Evolutionary conservation across 148 eudicot species (phyloP), one percentile per base, ranked within the genome.

Genomic region (Arbutus unedo): DNA sequence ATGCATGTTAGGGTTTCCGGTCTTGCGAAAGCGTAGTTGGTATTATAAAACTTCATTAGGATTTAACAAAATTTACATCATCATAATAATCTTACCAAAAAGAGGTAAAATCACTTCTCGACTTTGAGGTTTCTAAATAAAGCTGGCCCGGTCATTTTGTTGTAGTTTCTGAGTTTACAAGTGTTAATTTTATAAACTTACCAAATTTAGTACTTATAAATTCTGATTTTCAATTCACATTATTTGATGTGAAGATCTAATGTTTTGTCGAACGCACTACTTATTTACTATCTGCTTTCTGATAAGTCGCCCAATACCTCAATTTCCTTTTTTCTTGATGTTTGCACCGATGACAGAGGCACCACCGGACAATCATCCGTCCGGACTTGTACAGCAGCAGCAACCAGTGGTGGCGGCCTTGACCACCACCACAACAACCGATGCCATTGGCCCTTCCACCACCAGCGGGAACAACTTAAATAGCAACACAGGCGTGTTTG

Each of bases 331-430:
- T 0, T 10, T 55, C 41, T 18, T 62, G 16, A 57, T 50, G 7
- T 25, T 44, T 41, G 16, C 81, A 57, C 18, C 43, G 41, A n/a
- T 75, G 18, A 79, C 90, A 88, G 95, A 91, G 18, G 71, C 87
- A 78, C 95, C 88, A 51, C 95, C 88, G 53, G 93, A 89, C 57
- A 86, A 89, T 25, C 83, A 86, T 47, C 78, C 84, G 19, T 55
- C 71, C 8, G 87, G 80, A 62, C 55, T 74, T 6, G 49, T 74
- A 43, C 57, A 56, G 50, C 89, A 76, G 18, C 85, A 54, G 16
- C 86, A 78, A 71, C 59, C 79, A 53, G 85, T 23, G 64, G 45
- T 66, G 72, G 44, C 80, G 62, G 48, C 16, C 48, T 31, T 72
- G 41, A 73, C 81, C 72, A 47, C 76, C 45, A 57, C 84, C 55